Evolutionary conservation across 768 basidiomycete species (phyloP).

Genomic region (Rhodotorula kratochvilovae): DNA sequence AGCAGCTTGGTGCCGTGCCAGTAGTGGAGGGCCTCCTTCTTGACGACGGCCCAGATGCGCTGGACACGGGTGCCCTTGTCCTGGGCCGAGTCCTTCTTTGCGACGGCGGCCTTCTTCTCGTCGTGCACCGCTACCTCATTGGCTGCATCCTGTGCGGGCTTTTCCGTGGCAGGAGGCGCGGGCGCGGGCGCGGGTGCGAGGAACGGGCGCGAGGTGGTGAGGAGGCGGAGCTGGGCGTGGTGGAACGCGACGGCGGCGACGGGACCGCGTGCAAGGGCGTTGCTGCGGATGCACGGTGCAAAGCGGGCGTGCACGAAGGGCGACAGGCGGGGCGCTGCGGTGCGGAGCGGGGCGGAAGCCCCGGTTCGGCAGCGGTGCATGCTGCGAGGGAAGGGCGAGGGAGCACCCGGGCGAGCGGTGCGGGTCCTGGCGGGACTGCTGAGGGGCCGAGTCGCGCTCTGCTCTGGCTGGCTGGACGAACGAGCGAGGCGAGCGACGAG

Average conservation of each 20-base stretch:
- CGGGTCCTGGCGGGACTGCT: background rate
- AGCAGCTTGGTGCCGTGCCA: constrained; percentile 94
- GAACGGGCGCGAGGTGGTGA: constrained; percentile 26
- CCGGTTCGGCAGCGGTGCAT: background rate
- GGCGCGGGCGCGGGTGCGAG: constrained; percentile 16
- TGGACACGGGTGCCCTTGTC: constrained; percentile 41
- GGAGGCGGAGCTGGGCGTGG: constrained; percentile 18
- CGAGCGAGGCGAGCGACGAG: too few species aligned
- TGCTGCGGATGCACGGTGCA: constrained; percentile 3
- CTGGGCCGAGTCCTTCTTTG: constrained; percentile 23
- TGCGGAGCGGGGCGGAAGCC: background rate
- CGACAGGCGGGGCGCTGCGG: constrained; percentile 18
- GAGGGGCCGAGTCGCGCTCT: background rate
- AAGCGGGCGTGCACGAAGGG: constrained; percentile 25
- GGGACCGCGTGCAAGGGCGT: background rate
- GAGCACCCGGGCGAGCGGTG: too few species aligned
- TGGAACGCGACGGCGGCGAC: background rate
- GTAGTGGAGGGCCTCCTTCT: constrained; percentile 92
- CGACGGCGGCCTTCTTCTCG: constrained; percentile 23
- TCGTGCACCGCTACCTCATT: constrained; percentile 11
- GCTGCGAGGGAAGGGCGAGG: background rate
- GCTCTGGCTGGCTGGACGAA: background rate
- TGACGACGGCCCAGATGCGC: constrained; percentile 84
- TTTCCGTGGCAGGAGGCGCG: background rate
- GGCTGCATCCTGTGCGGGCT: background rate